These are phyloP conservation scores for Lecanicillium sp. DNA, from an alignment of 2,329 filamentous ascomycete species.

Conservation along the genomic window DNA sequence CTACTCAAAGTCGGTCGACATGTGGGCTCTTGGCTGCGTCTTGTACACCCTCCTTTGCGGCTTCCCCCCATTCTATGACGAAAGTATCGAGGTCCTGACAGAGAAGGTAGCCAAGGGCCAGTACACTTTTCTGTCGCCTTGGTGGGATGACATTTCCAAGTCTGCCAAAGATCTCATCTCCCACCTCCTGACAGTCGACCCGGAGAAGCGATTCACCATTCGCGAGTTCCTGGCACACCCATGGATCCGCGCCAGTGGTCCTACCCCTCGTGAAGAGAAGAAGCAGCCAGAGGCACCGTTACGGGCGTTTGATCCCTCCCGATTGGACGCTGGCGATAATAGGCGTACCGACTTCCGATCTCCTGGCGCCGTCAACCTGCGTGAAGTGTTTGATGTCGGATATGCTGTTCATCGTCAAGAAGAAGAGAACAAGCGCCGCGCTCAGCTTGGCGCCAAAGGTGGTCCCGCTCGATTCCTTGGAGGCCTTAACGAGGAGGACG, in stretches of 20 bases:
- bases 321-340: constrained; percentile 45
- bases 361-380: constrained; percentile 86
- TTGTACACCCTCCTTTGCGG: constrained; percentile 94
- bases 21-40: constrained; percentile 98
- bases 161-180: constrained; percentile 89
- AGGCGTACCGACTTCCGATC: constrained; percentile 88
- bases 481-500: constrained; percentile 62
- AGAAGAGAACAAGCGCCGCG: constrained; percentile 87
- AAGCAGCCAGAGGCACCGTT: constrained; percentile 32
- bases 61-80: constrained; percentile 97
- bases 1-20: constrained; percentile 97
- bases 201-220: constrained; percentile 91
- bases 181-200: constrained; percentile 88
- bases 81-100: constrained; percentile 92
- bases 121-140: constrained; percentile 95
- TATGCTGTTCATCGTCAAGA: constrained; percentile 96
- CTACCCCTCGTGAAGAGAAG: constrained; percentile 51
- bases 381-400: constrained; percentile 96
- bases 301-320: constrained; percentile 49
- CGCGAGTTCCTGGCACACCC: constrained; percentile 89
- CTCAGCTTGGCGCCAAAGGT: constrained; percentile 69
- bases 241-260: constrained; percentile 69
- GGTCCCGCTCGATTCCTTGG: constrained; percentile 49
- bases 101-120: constrained; percentile 96
- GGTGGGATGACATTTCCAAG: constrained; percentile 99